These are phyloP conservation scores for Peniophora sp. DNA, from an alignment of 1,284 basidiomycete genomes.

Conservation along the genomic window DNA sequence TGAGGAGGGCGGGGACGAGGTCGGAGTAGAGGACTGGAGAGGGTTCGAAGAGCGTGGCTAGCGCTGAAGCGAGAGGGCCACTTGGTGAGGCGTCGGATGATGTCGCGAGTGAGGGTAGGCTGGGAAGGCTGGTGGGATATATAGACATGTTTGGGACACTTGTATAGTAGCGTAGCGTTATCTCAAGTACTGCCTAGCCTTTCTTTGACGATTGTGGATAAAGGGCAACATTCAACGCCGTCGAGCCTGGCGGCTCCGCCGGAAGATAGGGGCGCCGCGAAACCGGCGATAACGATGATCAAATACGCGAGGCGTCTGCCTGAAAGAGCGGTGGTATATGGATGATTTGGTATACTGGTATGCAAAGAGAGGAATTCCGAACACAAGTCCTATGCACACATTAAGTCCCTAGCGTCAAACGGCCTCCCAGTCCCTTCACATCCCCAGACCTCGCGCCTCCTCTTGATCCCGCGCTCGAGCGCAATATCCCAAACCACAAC, in stretches of 20 bases:
- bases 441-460: not conserved
- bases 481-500: not conserved
- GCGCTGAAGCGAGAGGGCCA: constrained; percentile 29
- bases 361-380: not conserved
- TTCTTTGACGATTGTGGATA: too few species aligned
- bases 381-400: not conserved
- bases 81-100: constrained; percentile 4
- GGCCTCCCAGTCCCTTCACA: not conserved
- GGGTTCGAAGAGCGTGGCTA: constrained; percentile 62
- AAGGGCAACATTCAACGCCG: too few species aligned
- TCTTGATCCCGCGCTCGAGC: not conserved
- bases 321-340: too few species aligned
- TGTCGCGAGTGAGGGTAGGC: constrained; percentile 2
- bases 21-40: constrained; percentile 49
- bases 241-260: too few species aligned
- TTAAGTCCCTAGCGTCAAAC: not conserved
- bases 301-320: too few species aligned
- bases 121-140: too few species aligned
- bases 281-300: too few species aligned
- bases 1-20: constrained; percentile 50
- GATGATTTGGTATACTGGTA: not conserved
- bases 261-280: too few species aligned
- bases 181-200: too few species aligned
- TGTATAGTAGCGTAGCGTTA: too few species aligned
- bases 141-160: too few species aligned